Percentiles rank a stretch among this genome's conserved stretches.
Evolutionary conservation across 768 basidiomycete species (phyloP).

Genomic region (Lentinula guzmanii): DNA sequence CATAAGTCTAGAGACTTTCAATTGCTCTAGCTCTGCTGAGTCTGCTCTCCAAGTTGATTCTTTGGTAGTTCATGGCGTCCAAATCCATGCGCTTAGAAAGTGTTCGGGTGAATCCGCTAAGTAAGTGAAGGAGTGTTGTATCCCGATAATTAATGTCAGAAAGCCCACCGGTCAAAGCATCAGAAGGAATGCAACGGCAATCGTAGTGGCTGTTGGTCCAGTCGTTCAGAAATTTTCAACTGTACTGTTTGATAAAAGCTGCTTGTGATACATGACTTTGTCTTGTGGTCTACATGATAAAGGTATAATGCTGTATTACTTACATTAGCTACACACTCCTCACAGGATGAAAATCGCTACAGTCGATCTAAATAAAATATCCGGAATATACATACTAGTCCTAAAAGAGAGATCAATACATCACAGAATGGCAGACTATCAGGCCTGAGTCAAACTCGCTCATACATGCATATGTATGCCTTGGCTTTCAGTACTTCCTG

Average conservation of each 20-base stretch:
- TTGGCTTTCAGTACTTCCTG: constrained; percentile 90
- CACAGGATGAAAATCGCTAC: background rate
- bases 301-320: background rate
- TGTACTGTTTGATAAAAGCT: no score
- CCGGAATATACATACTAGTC: background rate
- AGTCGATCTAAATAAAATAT: background rate
- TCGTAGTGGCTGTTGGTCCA: background rate
- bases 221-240: no score
- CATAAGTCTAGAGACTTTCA: background rate
- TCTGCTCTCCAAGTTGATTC: background rate
- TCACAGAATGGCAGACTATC: background rate
- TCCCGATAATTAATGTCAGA: constrained; percentile 25
- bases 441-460: constrained; percentile 44
- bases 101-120: no score
- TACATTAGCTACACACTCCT: background rate
- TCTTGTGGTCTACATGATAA: background rate
- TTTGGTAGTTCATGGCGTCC: no score
- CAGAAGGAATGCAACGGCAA: constrained; percentile 23
- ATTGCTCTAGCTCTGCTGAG: background rate
- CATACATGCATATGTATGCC: constrained; percentile 93
- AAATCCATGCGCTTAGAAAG: no score
- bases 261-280: no score
- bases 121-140: no score
- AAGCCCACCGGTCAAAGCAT: constrained; percentile 31
- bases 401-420: background rate